A percentile compares a stretch with the other conserved stretches of the same genome.
These are phyloP conservation scores for Marsdenia floribunda DNA, from an alignment of 257 asterid species.

Conservation along the genomic window DNA sequence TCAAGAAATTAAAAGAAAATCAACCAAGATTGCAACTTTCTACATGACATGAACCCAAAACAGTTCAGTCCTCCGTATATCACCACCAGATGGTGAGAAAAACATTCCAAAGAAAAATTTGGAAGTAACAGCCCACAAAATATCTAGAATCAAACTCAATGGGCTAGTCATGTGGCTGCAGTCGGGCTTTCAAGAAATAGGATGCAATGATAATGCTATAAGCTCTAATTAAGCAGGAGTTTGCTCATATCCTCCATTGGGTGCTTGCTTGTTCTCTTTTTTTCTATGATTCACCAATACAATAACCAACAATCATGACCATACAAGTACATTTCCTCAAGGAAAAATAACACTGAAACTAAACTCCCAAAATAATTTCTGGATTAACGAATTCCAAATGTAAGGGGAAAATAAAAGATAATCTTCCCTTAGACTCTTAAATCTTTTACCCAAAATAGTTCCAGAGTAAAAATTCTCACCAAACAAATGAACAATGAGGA, in stretches of 20 bases:
- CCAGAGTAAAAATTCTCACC: not conserved
- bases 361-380: not conserved
- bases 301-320: not conserved
- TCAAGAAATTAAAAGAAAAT: not conserved
- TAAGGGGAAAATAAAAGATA: not conserved
- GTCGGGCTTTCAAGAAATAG: not conserved
- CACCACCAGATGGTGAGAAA: not conserved
- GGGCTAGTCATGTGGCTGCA: no score
- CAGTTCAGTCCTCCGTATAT: not conserved
- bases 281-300: not conserved
- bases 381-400: not conserved
- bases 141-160: not conserved
- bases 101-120: not conserved
- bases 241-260: not conserved
- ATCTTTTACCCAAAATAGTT: not conserved
- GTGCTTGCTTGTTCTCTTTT: not conserved
- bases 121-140: not conserved
- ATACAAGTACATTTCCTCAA: not conserved
- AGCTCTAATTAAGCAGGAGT: not conserved
- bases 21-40: not conserved
- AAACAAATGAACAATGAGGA: not conserved
- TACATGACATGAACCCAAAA: not conserved
- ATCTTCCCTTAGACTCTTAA: not conserved
- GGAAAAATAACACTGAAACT: not conserved
- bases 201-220: not conserved